Evolutionary conservation across 164 flowering plant genomes (phyloP), one percentile per base, ranked within the genome.

Genomic region (Brasenia schreberi): DNA sequence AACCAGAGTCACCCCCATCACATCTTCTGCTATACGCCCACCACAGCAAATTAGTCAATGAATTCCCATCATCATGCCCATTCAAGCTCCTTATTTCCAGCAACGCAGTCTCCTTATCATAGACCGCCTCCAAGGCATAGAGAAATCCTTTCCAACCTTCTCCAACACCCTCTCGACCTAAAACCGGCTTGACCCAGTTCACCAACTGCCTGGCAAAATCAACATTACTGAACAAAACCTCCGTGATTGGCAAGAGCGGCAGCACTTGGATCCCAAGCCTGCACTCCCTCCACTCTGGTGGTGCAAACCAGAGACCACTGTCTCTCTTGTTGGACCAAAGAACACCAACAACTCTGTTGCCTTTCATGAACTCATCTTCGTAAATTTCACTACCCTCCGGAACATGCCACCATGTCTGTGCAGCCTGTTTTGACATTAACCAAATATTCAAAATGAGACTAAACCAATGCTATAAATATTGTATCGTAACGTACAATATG

Each of bases 91-190:
- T 79, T 1, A 82, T 77, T 72, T 87, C 86, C 70, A 74, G 73
- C 73, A 91, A 59, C 10, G 95, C 98, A 6, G 75, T 71, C 12
- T 72, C 74, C 76, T 77, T 85, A 65, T 87, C 85, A 70, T 86
- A 91, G 14, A 85, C 49, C 19, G 81, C 96, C 77, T 91, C 85
- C 79, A 90, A 45, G 4, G 97, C 85, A 79, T 93, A 90, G 0
- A 81, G 80, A 73, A 90, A 93, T 0, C 97, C 97, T 71, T 87
- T 93, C 98, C 96, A 90, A 9, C 96, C 96, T 74, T 88, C 96
- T 63, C 82, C 89, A 27, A 86, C 92, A 7, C 95, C 97, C 67
- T 78, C 86, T 65, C 96, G 80, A 10, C 18, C 71, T 77, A 91
- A 45, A 58, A 89, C 84, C 0, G 97, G 97, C 68, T 79, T 60